phyloP scores from a whole-genome alignment of 2,329 filamentous ascomycete species.

The Ophiostoma tasmaniense region DNA sequence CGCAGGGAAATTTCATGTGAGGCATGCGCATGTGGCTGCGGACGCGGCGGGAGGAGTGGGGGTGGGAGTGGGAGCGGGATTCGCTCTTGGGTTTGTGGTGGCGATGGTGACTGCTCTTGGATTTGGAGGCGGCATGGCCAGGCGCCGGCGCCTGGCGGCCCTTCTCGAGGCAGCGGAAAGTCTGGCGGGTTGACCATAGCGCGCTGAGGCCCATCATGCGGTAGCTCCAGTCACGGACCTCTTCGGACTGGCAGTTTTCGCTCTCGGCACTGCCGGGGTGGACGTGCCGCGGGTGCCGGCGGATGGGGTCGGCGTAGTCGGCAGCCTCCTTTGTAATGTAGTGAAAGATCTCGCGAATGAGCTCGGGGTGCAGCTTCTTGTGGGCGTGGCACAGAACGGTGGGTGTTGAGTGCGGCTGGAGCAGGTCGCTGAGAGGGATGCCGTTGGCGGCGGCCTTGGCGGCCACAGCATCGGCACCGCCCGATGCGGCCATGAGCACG shows the following conservation, averaged over 20 bases:
- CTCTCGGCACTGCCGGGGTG: not conserved
- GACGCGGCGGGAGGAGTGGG: not conserved
- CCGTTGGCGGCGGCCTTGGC: conserved; percentile 15
- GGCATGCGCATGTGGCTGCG: conserved; percentile 7
- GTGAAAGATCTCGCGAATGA: conserved; percentile 21
- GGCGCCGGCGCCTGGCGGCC: conserved; percentile 12
- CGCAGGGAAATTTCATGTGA: conserved; percentile 31
- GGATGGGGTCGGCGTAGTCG: conserved; percentile 18
- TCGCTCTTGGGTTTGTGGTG: not conserved
- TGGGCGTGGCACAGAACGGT: conserved; percentile 22
- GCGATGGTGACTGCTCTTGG: not conserved
- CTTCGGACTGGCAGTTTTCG: not conserved
- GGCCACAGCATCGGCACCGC: conserved; percentile 14
- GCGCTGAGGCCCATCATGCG: conserved; percentile 20
- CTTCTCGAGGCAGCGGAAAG: conserved; percentile 13
- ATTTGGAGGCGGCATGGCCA: not conserved
- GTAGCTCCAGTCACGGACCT: conserved; percentile 20
- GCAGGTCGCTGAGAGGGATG: conserved; percentile 4
- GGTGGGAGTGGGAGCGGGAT: not conserved
- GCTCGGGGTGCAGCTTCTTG: conserved; percentile 20
- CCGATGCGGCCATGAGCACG: conserved; percentile 10
- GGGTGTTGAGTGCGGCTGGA: conserved; percentile 11
- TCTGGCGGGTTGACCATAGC: conserved; percentile 18
- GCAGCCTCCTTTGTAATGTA: conserved; percentile 29
- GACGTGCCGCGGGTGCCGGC: conserved; percentile 13